These are phyloP conservation scores for Colletotrichum incanum DNA, from an alignment of 2,329 filamentous ascomycete species.

Conservation along the genomic window DNA sequence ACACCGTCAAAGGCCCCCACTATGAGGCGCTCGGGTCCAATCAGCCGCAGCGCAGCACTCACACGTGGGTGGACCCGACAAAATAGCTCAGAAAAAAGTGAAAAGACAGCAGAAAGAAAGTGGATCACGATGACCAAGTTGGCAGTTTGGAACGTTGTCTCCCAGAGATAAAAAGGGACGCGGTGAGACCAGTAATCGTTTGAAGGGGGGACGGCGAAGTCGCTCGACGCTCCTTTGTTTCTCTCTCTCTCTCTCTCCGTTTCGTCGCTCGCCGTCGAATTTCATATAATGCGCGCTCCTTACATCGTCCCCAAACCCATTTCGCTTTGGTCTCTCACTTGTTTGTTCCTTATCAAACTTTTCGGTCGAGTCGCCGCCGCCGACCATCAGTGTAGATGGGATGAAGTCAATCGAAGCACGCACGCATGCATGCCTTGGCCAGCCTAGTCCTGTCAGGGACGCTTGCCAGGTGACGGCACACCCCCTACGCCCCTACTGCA, in stretches of 20 bases:
- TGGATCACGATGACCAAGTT: slow-evolving; percentile 36
- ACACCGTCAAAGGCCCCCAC: slow-evolving; percentile 41
- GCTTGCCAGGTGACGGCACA: slow-evolving; percentile 28
- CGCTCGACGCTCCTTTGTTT: neutral
- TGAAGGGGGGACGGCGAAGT: neutral
- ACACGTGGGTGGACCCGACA: slow-evolving; percentile 45
- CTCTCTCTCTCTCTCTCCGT: neutral
- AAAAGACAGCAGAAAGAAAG: slow-evolving; percentile 26
- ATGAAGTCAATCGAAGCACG: slow-evolving; percentile 43
- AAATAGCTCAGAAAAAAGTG: slow-evolving; percentile 31
- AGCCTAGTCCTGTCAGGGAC: slow-evolving; percentile 29
- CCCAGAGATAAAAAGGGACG: slow-evolving; percentile 42
- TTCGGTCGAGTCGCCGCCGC: slow-evolving; percentile 10
- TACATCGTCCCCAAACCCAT: neutral
- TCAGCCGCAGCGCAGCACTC: slow-evolving; percentile 39
- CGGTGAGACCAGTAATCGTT: slow-evolving; percentile 26
- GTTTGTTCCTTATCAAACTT: slow-evolving; percentile 30
- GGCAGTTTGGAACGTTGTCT: slow-evolving; percentile 17
- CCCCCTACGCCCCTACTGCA: slow-evolving; percentile 29
- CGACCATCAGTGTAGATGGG: slow-evolving; percentile 27
- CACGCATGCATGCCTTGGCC: slow-evolving; percentile 31
- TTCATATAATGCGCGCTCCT: slow-evolving; percentile 9
- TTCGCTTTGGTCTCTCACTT: neutral
- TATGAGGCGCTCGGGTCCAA: slow-evolving; percentile 38
- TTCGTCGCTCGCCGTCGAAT: slow-evolving; percentile 14